phyloP scores from a whole-genome alignment of 2,329 filamentous ascomycete species.

The Epicoccum nigrum region DNA sequence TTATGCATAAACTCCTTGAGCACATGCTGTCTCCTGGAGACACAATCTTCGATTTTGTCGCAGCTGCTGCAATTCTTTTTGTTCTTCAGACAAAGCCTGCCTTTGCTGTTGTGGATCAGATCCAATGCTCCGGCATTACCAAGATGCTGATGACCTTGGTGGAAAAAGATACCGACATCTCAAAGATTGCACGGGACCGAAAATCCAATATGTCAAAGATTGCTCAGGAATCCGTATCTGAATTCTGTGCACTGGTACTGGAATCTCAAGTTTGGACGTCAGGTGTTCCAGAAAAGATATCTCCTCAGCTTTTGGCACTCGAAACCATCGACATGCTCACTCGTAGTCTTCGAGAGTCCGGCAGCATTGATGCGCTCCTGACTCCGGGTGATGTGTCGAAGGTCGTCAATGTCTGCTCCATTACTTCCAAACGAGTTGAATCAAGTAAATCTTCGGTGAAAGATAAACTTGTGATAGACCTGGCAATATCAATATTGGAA shows the following conservation, averaged over 20 bases:
- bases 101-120: constrained; percentile 63
- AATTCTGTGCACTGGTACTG: constrained; percentile 61
- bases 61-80: constrained; percentile 67
- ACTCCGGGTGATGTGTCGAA: constrained; percentile 37
- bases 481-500: constrained; percentile 61
- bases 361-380: constrained; percentile 58
- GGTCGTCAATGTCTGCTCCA: constrained; percentile 53
- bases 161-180: constrained; percentile 59
- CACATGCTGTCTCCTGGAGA: constrained; percentile 58
- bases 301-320: constrained; percentile 68
- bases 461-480: constrained; percentile 41
- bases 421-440: constrained; percentile 23
- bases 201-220: constrained; percentile 72
- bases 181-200: constrained; percentile 66
- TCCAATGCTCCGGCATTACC: constrained; percentile 62
- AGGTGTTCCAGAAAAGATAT: constrained; percentile 57
- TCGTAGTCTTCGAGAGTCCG: constrained; percentile 57
- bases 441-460: constrained; percentile 21
- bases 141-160: constrained; percentile 64
- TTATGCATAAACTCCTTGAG: constrained; percentile 71
- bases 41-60: constrained; percentile 62
- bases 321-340: constrained; percentile 67
- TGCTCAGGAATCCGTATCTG: constrained; percentile 62
- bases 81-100: constrained; percentile 67
- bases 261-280: constrained; percentile 67